Conservation (phyloP, 768 basidiomycete species). For the Albatrellus ellisii region DNA sequence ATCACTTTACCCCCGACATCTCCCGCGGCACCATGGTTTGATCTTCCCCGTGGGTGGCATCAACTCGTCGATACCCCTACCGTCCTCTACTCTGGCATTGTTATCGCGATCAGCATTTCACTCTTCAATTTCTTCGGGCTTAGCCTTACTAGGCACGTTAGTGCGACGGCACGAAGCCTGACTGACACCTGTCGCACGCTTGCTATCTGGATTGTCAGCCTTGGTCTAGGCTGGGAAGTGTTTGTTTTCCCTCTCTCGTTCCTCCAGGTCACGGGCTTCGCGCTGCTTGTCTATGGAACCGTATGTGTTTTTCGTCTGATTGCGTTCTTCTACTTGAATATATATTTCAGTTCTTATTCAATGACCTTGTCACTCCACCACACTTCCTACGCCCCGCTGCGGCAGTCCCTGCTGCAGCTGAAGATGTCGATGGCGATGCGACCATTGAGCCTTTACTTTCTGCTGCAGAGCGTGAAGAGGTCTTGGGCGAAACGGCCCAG, state of each 20-base stretch:
- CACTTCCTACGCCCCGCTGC: conserved; percentile 39
- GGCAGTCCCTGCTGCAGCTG: conserved; percentile 9
- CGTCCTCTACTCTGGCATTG: conserved; percentile 31
- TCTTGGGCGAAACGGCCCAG: conserved; percentile 71
- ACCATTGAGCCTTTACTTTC: conserved; percentile 27
- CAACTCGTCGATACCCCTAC: conserved; percentile 74
- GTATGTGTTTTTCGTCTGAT: conserved; percentile 26
- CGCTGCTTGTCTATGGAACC: conserved; percentile 84
- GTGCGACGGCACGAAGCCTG: conserved; percentile 82
- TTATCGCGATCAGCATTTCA: conserved; percentile 38
- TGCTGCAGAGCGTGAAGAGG: conserved; percentile 49
- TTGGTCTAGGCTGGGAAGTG: conserved; percentile 83
- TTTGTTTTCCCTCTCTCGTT: conserved; percentile 72
- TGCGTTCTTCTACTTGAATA: conserved; percentile 7
- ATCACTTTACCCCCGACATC: conserved; percentile 48
- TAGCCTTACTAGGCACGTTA: conserved; percentile 86
- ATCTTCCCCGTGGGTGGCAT: conserved; percentile 78
- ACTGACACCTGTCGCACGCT: conserved; percentile 94
- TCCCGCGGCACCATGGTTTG: conserved; percentile 56
- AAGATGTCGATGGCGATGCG: conserved; percentile 9
- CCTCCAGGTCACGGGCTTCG: conserved; percentile 77
- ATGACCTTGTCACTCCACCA: conserved; percentile 64
- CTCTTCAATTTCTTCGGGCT: conserved; percentile 65
- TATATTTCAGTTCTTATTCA: conserved; percentile 66
- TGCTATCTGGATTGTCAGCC: conserved; percentile 89